A percentile compares a stretch with the other conserved stretches of the same genome.
phyloP scores from a whole-genome alignment of 805 yeast genomes.

The Aciculoconidium aculeatum region DNA sequence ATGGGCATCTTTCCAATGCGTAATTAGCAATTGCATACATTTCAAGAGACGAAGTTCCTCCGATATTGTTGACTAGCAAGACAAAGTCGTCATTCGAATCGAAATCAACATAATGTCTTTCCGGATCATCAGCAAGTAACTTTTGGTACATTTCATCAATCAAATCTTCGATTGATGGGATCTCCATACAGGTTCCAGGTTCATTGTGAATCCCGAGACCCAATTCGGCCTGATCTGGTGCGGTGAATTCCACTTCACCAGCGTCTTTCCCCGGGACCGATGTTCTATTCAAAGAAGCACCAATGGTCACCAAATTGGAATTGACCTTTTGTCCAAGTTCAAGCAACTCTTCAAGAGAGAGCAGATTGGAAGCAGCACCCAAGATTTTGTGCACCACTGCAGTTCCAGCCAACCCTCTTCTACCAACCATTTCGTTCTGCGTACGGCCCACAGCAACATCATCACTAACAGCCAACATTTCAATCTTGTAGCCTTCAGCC shows the following conservation, averaged over 20 bases:
- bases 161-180: slow-evolving; percentile 66
- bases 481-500: slow-evolving; percentile 66
- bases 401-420: slow-evolving; percentile 93
- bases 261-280: slow-evolving; percentile 72
- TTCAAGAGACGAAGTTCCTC: slow-evolving; percentile 83
- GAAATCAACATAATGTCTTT: slow-evolving; percentile 77
- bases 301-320: slow-evolving; percentile 72
- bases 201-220: slow-evolving; percentile 97
- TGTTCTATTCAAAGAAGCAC: slow-evolving; percentile 85
- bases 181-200: slow-evolving; percentile 67
- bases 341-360: slow-evolving; percentile 45
- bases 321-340: slow-evolving; percentile 56
- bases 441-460: slow-evolving; percentile 92
- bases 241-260: slow-evolving; percentile 42
- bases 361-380: slow-evolving; percentile 57
- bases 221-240: slow-evolving; percentile 66
- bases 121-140: slow-evolving; percentile 61
- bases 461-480: slow-evolving; percentile 76
- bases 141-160: slow-evolving; percentile 52
- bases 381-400: slow-evolving; percentile 77
- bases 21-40: slow-evolving; percentile 65
- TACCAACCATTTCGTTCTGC: slow-evolving; percentile 87
- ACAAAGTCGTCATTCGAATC: slow-evolving; percentile 55
- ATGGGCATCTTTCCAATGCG: slow-evolving; percentile 46
- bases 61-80: slow-evolving; percentile 75